Percentiles rank a stretch among this genome's conserved stretches.
These are phyloP conservation scores for Litchi chinensis DNA, from an alignment of 345 rosid genomes.

Conservation along the genomic window DNA sequence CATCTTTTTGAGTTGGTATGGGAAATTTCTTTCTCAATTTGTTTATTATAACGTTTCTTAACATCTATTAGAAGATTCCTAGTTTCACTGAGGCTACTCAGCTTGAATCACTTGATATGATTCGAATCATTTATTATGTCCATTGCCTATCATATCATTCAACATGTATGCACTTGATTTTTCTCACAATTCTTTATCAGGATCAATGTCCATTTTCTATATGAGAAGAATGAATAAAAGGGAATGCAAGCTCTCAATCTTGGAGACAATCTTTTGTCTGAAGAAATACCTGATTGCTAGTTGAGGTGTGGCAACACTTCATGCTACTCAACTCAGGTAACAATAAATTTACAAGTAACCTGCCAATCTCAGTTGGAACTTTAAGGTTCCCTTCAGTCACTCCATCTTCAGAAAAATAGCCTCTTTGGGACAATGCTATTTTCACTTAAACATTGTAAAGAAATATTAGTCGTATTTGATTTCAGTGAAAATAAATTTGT, in stretches of 20 bases:
- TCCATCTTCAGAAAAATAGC: slow-evolving; percentile 21
- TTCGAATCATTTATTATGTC: slow-evolving; percentile 22
- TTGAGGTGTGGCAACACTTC: slow-evolving; percentile 18
- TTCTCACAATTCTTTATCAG: slow-evolving; percentile 28
- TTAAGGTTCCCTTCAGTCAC: slow-evolving; percentile 20
- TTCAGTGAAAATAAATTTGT: too few relatives aligned
- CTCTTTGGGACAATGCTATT: too few relatives aligned
- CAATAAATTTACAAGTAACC: slow-evolving; percentile 17
- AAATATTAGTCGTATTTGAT: not conserved
- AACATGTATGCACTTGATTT: slow-evolving; percentile 12
- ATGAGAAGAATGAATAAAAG: not conserved
- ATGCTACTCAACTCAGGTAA: slow-evolving; percentile 7
- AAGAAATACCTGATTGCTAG: slow-evolving; percentile 11
- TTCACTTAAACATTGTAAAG: not conserved
- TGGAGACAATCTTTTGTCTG: slow-evolving; percentile 20
- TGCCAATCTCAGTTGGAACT: slow-evolving; percentile 25
- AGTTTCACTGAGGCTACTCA: too few relatives aligned
- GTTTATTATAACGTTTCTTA: slow-evolving; percentile 18
- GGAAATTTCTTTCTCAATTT: slow-evolving; percentile 11
- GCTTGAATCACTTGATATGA: slow-evolving; percentile 10
- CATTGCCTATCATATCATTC: slow-evolving; percentile 16
- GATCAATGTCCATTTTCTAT: slow-evolving; percentile 22
- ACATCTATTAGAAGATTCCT: slow-evolving; percentile 17
- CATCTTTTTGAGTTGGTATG: slow-evolving; percentile 25
- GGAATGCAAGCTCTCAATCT: slow-evolving; percentile 16